A percentile compares a stretch with the other conserved stretches of the same genome.
These are phyloP conservation scores for Toxicodendron radicans DNA, from an alignment of 345 rosid species.

Conservation along the genomic window DNA sequence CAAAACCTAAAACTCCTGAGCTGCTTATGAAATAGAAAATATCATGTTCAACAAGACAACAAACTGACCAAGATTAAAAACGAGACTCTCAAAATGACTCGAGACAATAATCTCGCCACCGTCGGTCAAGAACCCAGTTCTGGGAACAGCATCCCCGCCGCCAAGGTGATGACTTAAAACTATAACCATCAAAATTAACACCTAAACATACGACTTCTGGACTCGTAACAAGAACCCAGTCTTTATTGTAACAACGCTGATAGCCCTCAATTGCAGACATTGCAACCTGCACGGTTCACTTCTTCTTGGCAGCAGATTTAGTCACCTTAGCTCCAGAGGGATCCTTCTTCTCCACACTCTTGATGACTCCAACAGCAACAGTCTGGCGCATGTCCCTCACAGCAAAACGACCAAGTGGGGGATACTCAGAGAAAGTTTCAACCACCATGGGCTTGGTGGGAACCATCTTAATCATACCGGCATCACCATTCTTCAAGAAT, in stretches of 20 bases:
- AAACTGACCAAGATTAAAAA: not conserved
- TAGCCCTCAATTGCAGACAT: not conserved
- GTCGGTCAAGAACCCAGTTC: constrained; percentile 55
- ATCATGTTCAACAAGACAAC: not conserved
- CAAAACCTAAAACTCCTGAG: constrained; percentile 22
- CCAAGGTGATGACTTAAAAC: constrained; percentile 12
- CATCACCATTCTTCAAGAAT: constrained; percentile 83
- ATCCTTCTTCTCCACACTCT: constrained; percentile 87
- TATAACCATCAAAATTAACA: constrained; percentile 9
- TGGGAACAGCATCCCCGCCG: constrained; percentile 30
- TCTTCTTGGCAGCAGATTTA: constrained; percentile 87
- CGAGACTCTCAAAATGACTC: not conserved
- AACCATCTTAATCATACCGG: constrained; percentile 79
- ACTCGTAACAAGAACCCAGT: constrained; percentile 11
- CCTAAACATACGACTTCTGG: constrained; percentile 1
- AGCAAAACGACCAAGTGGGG: constrained; percentile 88
- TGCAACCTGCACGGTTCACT: constrained; percentile 46
- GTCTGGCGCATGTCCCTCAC: constrained; percentile 96
- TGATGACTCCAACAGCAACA: constrained; percentile 85
- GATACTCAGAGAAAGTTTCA: constrained; percentile 76
- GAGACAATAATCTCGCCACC: constrained; percentile 32
- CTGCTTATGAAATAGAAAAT: not conserved
- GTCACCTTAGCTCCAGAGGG: constrained; percentile 82
- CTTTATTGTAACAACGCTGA: constrained; percentile 16
- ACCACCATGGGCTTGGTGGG: constrained; percentile 96